Evolutionary conservation across 345 rosid species (phyloP), one percentile per base, ranked within the genome.

Genomic region (Balakata baccata): DNA sequence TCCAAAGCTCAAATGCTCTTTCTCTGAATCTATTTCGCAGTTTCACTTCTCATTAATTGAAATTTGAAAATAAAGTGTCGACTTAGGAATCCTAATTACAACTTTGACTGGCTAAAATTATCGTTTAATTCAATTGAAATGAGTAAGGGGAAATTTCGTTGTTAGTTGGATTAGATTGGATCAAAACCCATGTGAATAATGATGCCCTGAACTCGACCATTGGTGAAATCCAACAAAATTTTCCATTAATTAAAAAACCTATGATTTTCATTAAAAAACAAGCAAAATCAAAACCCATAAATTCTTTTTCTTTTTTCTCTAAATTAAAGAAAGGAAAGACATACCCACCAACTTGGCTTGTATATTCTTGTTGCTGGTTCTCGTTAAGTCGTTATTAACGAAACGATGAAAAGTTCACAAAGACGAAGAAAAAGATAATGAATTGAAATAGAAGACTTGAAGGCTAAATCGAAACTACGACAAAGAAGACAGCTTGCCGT

Each of bases 341-440:
- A 78, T 90, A 87, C 90, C 91, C 83, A 90, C 96, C 96, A 90
- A 91, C 85, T 90, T 90, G 85, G 93, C 93, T 84, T 90, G 96
- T 71, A 86, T 84, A 84, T 87, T 90, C 81, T 84, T 90, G 86
- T 78, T 86, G 77, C 89, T 77, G 0, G 86, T 79, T 67, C 89
- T 82, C 3, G n/a, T n/a, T n/a, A n/a, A n/a, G 86, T 86, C 93
- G 85, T 85, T 20, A 69, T 50, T 59, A n/a, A n/a, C n/a, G n/a
- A 61, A 71, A 12, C 66, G 65, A 66, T 22, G 11, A 67, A n/a
- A 47, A 34, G 13, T 29, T 46, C 18, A 25, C 29, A 51, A 17
- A 56, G 22, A 45, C 11, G 14, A 7, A 4, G 70, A 39, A 11
- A 45, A 16, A 53, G 17, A 69, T 3, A 56, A 17, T 4, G 25